Evolutionary conservation across 2,329 filamentous ascomycete genomes (phyloP).

Genomic region (Pseudogymnoascus sp.): DNA sequence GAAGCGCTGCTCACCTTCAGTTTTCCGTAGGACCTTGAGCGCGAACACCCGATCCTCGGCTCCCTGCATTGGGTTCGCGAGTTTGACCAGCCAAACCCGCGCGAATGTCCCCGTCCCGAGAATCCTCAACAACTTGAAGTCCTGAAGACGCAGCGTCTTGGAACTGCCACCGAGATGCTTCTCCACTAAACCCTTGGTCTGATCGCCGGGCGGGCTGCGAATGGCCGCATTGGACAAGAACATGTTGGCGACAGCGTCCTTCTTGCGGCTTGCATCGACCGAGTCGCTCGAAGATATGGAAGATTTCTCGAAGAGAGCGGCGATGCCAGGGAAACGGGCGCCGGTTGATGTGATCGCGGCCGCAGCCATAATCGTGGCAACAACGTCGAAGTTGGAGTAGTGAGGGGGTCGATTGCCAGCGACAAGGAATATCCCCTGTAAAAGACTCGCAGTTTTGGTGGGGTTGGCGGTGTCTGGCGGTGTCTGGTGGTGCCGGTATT

Average conservation of each 20-base stretch:
- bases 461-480: not conserved
- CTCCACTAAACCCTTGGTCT: constrained; percentile 3
- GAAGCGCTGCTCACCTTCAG: constrained; percentile 36
- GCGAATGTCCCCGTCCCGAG: constrained; percentile 59
- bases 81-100: constrained; percentile 64
- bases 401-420: constrained; percentile 1
- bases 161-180: not conserved
- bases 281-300: not conserved
- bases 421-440: constrained; percentile 6
- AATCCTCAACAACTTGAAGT: constrained; percentile 9
- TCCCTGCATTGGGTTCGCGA: constrained; percentile 44
- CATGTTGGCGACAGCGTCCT: constrained; percentile 6
- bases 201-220: not conserved
- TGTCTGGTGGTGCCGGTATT: not conserved
- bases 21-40: constrained; percentile 69
- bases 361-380: constrained; percentile 8
- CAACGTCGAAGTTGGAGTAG: not conserved
- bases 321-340: constrained; percentile 4
- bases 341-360: constrained; percentile 6
- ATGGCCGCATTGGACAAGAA: constrained; percentile 6
- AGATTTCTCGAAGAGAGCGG: constrained; percentile 7
- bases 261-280: constrained; percentile 4
- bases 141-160: not conserved
- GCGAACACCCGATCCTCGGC: constrained; percentile 65
- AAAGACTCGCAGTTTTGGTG: constrained; percentile 7